Evolutionary conservation across 1,284 basidiomycete genomes (phyloP), one percentile per base, ranked within the genome.

Genomic region (Melampsora occidentalis): DNA sequence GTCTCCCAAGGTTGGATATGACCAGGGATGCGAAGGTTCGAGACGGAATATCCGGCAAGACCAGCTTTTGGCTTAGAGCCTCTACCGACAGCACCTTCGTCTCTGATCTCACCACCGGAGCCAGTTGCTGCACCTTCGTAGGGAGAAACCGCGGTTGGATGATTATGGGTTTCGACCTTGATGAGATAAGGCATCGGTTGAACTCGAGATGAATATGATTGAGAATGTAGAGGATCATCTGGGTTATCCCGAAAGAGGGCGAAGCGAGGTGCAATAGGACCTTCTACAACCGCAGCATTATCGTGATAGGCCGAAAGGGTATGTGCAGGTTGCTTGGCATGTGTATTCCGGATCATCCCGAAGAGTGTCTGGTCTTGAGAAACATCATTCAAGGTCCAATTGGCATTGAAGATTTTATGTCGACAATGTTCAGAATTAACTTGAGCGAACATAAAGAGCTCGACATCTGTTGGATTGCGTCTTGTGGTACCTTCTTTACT

Each of bases 381-480:
- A 51, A 86, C 81, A 5, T 87, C 90, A 81, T 97, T 91, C 79
- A 97, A 89, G 28, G 90, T 92, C 97, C 97, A 99, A 57, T 91
- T 88, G 0, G 97, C 95, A 83, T 99, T 99, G 87, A 99, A 99
- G 80, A 98, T 99, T 85, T 99, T 99, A 87, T 99, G 97, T 64
- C 97, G 88, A 84, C 97, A 99, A 83, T 99, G 97, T 84, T 99
- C 97, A 57, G 95, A 98, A 85, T 99, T 99, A 83, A 99, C 96
- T 83, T 99, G 97, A 20, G 97, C 96, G 83, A 99, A 99, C 96
- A 99, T 99, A 88, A 99, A 99, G 22, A 99, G 87, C 83, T 99
- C 97, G 16, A 97, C 95, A 81, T 99, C 96, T 66, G 93, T 98
- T 4, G 94, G 94, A 82, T 93, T 90, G 63, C 93, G 89, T 68